Evolutionary conservation across 176 grass and related monocot genomes (phyloP), one percentile per base, ranked within the genome.

Genomic region (Melocanna baccifera): DNA sequence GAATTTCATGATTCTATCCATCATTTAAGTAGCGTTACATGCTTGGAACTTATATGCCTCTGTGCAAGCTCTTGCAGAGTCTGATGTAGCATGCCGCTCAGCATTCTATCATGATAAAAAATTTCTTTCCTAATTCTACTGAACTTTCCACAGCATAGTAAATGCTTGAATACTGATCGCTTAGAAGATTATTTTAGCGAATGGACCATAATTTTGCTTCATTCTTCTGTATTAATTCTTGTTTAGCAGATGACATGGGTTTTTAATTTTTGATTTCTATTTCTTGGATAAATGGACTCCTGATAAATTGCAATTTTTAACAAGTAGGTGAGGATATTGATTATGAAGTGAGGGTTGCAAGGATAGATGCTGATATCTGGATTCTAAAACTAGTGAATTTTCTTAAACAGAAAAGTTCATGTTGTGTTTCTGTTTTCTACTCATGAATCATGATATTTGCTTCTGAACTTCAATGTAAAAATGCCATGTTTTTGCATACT

Each of bases 371-470:
- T 80, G 93, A 96, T 92, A 76, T 96, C 67, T 78, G 39, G 80
- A 99, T 96, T 92, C 86, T 99, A 75, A 96, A 96, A 81, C 87
- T 99, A 59, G 96, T 99, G 85, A 80, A 79, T 87, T 75, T 7
- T 71, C 40, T 62, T 62, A 68, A 12, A 25, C 77, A 78, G 53
- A 87, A 80, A 26, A 65, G n/a, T 28, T 67, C 26, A 25, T 82
- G 51, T 75, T 62, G 25, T 43, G 66, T 42, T 78, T 81, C 12
- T 91, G 55, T 71, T 79, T 29, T 84, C 12, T 45, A 64, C 47
- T 34, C 28, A 16, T 28, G 25, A 64, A 39, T 34, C 28, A 16
- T 28, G 25, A 23, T 69, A 81, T 58, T 50, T 15, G 12, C 66
- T 77, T 72, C 12, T 9, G 18, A 77, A 86, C 58, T 66, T 86